A percentile compares a stretch with the other conserved stretches of the same genome.
These are phyloP conservation scores for Aureobasidium melanogenum DNA, from an alignment of 2,329 filamentous ascomycete species.

Conservation along the genomic window DNA sequence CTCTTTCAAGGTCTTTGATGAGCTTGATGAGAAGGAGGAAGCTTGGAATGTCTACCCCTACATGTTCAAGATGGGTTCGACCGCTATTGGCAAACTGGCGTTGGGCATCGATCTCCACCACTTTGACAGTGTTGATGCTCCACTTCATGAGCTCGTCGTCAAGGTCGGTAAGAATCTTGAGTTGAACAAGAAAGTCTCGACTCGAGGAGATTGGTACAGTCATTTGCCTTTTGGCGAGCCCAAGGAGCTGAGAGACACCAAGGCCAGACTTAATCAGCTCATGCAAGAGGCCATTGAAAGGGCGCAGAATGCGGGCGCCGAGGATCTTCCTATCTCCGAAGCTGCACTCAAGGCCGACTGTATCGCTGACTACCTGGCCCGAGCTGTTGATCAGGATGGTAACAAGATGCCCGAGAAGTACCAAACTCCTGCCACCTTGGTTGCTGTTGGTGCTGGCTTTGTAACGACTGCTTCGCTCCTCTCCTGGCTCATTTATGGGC, in stretches of 20 bases:
- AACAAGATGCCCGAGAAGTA: conserved; percentile 41
- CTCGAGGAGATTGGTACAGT: conserved; percentile 46
- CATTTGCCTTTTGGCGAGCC: conserved; percentile 51
- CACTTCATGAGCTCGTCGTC: conserved; percentile 43
- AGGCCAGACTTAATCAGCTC: conserved; percentile 26
- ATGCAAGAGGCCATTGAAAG: conserved; percentile 24
- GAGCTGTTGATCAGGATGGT: conserved; percentile 46
- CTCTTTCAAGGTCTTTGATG: conserved; percentile 28
- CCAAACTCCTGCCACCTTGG: conserved; percentile 36
- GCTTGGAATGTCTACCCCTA: conserved; percentile 42
- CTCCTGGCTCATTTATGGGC: conserved; percentile 48
- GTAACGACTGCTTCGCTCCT: conserved; percentile 51
- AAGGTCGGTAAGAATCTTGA: conserved; percentile 42
- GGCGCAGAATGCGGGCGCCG: conserved; percentile 23
- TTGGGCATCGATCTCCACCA: conserved; percentile 38
- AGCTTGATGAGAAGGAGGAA: conserved; percentile 37
- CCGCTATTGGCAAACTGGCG: conserved; percentile 35
- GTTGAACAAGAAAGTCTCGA: conserved; percentile 51
- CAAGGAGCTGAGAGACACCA: conserved; percentile 30
- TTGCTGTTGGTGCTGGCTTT: conserved; percentile 50
- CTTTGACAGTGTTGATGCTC: conserved; percentile 36
- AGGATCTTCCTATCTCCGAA: conserved; percentile 29
- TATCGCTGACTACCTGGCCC: conserved; percentile 41
- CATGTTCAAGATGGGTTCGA: conserved; percentile 41
- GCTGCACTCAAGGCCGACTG: conserved; percentile 28